Conservation (phyloP, 148 eudicot species). For the Limonium bicolor region DNA sequence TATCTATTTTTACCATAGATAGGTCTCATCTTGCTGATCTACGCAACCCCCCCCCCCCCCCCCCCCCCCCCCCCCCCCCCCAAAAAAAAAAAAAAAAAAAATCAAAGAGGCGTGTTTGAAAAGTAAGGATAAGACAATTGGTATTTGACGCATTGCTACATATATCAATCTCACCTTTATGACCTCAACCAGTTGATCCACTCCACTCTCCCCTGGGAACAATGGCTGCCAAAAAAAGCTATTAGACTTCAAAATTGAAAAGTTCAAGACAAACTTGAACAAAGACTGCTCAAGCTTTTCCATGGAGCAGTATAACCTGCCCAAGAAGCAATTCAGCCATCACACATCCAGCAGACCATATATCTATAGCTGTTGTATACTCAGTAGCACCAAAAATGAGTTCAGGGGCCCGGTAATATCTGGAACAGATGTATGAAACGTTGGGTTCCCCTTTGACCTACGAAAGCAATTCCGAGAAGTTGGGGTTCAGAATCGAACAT, state of each 20-base stretch:
- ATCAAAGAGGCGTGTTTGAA: too few relatives aligned
- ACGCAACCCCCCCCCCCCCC: too few relatives aligned
- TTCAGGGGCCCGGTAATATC: constrained; percentile 43
- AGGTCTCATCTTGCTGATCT: too few relatives aligned
- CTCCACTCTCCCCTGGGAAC: constrained; percentile 49
- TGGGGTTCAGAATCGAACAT: too few relatives aligned
- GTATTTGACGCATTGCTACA: too few relatives aligned
- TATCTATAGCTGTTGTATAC: constrained; percentile 38
- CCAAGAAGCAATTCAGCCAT: constrained; percentile 44
- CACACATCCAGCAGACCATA: constrained; percentile 41
- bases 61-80: too few relatives aligned
- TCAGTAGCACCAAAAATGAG: constrained; percentile 44
- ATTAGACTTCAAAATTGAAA: background rate
- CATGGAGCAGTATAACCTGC: constrained; percentile 11
- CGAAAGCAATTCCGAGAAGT: too few relatives aligned
- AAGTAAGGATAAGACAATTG: too few relatives aligned
- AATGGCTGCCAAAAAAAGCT: constrained; percentile 21
- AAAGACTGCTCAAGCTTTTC: too few relatives aligned
- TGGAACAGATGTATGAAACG: constrained; percentile 37
- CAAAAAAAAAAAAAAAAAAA: too few relatives aligned
- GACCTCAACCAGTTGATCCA: constrained; percentile 41
- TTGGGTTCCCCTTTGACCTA: constrained; percentile 48
- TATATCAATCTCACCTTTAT: constrained; percentile 38
- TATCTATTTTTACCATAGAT: too few relatives aligned
- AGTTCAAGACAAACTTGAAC: background rate